phyloP scores from a whole-genome alignment of 2,329 filamentous ascomycete genomes.

The Talaromyces albobiverticillius region DNA sequence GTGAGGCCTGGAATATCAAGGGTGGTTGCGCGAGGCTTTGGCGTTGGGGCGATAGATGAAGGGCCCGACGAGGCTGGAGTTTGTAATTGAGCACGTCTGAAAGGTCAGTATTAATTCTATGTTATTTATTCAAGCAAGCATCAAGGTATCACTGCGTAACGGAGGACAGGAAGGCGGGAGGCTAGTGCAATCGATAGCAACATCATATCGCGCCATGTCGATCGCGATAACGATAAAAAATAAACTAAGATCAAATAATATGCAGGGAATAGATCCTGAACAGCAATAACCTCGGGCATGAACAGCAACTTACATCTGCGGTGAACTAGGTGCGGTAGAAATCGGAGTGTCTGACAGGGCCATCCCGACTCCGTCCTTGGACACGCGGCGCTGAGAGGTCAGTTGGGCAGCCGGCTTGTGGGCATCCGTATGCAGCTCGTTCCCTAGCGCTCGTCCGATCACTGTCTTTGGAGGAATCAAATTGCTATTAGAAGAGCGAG shows the following conservation, averaged over 20 bases:
- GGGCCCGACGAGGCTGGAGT: conserved; percentile 58
- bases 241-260: background rate
- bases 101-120: too few relatives aligned
- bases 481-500: conserved; percentile 22
- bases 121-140: too few relatives aligned
- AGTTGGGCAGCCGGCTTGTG: conserved; percentile 20
- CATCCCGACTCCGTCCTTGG: conserved; percentile 49
- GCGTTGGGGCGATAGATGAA: conserved; percentile 52
- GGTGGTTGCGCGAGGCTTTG: conserved; percentile 83
- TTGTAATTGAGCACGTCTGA: conserved; percentile 65
- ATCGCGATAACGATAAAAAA: background rate
- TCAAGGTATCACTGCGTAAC: too few relatives aligned
- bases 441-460: conserved; percentile 42
- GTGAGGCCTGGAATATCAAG: conserved; percentile 97
- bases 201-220: too few relatives aligned
- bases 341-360: conserved; percentile 62
- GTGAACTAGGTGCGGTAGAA: conserved; percentile 61
- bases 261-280: conserved; percentile 4
- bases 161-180: too few relatives aligned
- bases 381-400: conserved; percentile 25
- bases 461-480: conserved; percentile 39
- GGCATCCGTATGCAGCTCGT: conserved; percentile 38
- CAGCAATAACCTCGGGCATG: conserved; percentile 18
- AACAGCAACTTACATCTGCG: conserved; percentile 54
- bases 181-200: too few relatives aligned